Percentiles rank a stretch among this genome's conserved stretches.
phyloP scores from a whole-genome alignment of 306 rosid genomes.

The Trichosanthes cucumerina region DNA sequence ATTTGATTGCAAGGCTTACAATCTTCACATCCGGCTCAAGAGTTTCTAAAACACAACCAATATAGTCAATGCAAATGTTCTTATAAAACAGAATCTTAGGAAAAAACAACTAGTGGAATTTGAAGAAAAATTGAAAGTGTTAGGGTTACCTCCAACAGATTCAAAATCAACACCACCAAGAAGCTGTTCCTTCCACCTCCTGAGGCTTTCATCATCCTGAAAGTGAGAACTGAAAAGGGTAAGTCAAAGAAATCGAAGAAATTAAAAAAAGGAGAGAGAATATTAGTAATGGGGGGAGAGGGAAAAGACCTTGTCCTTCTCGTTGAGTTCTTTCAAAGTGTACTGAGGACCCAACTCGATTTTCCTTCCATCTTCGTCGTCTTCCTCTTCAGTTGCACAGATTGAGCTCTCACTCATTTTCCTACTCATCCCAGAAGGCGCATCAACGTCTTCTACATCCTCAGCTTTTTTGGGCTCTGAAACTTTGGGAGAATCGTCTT shows the following conservation, averaged over 20 bases:
- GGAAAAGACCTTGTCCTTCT: slow-evolving; percentile 58
- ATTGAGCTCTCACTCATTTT: slow-evolving; percentile 51
- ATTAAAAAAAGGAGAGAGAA: neutral
- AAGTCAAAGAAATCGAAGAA: neutral
- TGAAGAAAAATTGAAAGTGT: neutral
- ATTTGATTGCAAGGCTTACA: slow-evolving; percentile 67
- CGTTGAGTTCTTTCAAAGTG: slow-evolving; percentile 82
- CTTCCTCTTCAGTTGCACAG: slow-evolving; percentile 70
- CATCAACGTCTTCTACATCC: slow-evolving; percentile 29
- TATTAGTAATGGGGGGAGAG: too few relatives aligned
- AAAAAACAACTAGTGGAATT: neutral
- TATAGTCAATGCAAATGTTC: neutral
- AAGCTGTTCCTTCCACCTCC: slow-evolving; percentile 98
- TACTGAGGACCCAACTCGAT: slow-evolving; percentile 86
- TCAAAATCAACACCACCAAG: slow-evolving; percentile 79
- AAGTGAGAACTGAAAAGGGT: neutral
- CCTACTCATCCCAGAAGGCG: slow-evolving; percentile 15
- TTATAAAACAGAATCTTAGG: neutral
- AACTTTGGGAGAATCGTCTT: slow-evolving; percentile 8
- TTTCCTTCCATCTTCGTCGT: slow-evolving; percentile 53
- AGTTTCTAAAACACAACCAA: slow-evolving; percentile 32
- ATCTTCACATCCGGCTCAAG: slow-evolving; percentile 84
- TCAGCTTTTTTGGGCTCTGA: slow-evolving; percentile 18
- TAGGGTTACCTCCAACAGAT: slow-evolving; percentile 68
- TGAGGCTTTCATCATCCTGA: slow-evolving; percentile 89